Conservation (phyloP, 2,329 filamentous ascomycete species). For the Eutypa lata region DNA sequence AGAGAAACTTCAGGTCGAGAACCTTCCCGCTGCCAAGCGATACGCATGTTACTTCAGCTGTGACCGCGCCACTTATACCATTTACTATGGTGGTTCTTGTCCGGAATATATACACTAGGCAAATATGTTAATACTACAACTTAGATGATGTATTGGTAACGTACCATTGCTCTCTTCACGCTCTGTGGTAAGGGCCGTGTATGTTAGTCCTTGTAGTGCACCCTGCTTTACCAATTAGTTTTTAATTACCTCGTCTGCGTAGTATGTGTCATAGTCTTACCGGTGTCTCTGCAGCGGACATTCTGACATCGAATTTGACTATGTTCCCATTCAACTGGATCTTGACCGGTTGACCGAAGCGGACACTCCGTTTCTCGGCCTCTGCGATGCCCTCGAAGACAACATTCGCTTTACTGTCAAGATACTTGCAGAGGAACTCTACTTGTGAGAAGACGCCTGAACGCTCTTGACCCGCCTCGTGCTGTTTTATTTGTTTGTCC, state of each 20-base stretch:
- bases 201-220: conserved; percentile 31
- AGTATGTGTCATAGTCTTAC: conserved; percentile 27
- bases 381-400: conserved; percentile 68
- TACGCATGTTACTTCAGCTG: conserved; percentile 38
- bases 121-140: not conserved
- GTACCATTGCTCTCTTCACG: conserved; percentile 34
- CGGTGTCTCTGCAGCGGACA: conserved; percentile 38
- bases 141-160: conserved; percentile 1
- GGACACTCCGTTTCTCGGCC: conserved; percentile 64
- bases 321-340: conserved; percentile 42
- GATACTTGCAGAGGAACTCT: conserved; percentile 59
- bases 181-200: conserved; percentile 41
- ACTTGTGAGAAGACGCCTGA: conserved; percentile 56
- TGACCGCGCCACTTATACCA: conserved; percentile 51
- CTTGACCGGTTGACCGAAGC: conserved; percentile 56
- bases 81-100: conserved; percentile 51
- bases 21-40: conserved; percentile 42
- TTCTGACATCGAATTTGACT: conserved; percentile 55
- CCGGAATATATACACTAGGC: conserved; percentile 56
- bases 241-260: not conserved
- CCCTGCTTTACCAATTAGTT: conserved; percentile 25
- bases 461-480: conserved; percentile 42
- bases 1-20: conserved; percentile 65
- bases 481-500: conserved; percentile 45
- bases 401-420: conserved; percentile 54